Percentiles rank a stretch among this genome's conserved stretches.
phyloP scores from a whole-genome alignment of 768 basidiomycete genomes.

The Pluteus cervinus region DNA sequence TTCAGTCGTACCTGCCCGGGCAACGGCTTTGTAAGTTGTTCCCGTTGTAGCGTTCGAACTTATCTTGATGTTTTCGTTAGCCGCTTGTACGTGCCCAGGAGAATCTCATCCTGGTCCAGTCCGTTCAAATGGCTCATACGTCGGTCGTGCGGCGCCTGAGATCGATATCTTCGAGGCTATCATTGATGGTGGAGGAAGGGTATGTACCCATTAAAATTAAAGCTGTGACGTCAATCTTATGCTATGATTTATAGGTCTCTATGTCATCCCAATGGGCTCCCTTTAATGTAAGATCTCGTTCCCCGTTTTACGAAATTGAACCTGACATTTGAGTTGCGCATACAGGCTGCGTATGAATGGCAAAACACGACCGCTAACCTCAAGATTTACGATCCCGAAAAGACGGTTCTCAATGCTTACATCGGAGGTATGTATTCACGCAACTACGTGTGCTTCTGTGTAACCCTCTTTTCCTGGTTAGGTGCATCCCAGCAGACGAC shows the following conservation, averaged over 20 bases:
- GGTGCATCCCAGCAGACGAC: slow-evolving; percentile 67
- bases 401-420: slow-evolving; percentile 48
- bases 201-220: slow-evolving; percentile 5
- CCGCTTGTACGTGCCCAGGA: slow-evolving; percentile 33
- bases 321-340: slow-evolving; percentile 14
- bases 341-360: slow-evolving; percentile 53
- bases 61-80: slow-evolving; percentile 11
- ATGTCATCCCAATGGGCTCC: slow-evolving; percentile 49
- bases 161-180: slow-evolving; percentile 62
- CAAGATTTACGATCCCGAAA: slow-evolving; percentile 37
- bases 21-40: slow-evolving; percentile 29
- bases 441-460: slow-evolving; percentile 15
- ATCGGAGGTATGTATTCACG: slow-evolving; percentile 44
- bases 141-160: slow-evolving; percentile 58
- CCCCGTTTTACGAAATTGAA: slow-evolving; percentile 17
- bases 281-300: slow-evolving; percentile 44
- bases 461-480: slow-evolving; percentile 31
- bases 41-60: neutral
- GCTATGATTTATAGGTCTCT: slow-evolving; percentile 32
- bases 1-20: slow-evolving; percentile 67
- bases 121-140: slow-evolving; percentile 42
- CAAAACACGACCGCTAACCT: slow-evolving; percentile 38
- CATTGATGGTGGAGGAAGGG: slow-evolving; percentile 23
- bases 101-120: slow-evolving; percentile 35
- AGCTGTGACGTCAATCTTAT: too few species aligned